Conservation (phyloP, 352 stramenopile genomes). For the Aphanomyces astaci region DNA sequence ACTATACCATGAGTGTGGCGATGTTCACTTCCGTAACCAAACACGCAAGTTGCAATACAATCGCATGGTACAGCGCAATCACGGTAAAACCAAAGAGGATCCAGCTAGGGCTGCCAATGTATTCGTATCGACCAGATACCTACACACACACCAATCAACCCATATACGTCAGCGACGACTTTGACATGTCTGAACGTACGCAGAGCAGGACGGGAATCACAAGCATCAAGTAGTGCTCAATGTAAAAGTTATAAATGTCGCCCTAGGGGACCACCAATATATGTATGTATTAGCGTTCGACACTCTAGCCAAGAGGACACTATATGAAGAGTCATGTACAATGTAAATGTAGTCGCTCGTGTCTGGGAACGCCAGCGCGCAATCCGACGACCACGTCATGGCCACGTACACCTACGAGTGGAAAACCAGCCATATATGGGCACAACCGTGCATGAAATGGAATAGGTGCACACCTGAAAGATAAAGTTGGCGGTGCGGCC, state of each 20-base stretch:
- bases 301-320: too few relatives aligned
- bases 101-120: slow-evolving; percentile 23
- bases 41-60: slow-evolving; percentile 8
- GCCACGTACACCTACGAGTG: slow-evolving; percentile 18
- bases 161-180: too few relatives aligned
- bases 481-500: slow-evolving; percentile 14
- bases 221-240: slow-evolving; percentile 21
- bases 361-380: slow-evolving; percentile 15
- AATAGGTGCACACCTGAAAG: slow-evolving; percentile 4
- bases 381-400: slow-evolving; percentile 19
- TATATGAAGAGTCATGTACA: neutral
- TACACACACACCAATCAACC: slow-evolving; percentile 5
- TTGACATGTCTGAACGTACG: neutral
- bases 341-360: slow-evolving; percentile 20
- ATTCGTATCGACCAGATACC: slow-evolving; percentile 15
- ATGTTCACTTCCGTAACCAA: slow-evolving; percentile 21
- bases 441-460: too few relatives aligned
- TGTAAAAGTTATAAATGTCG: slow-evolving; percentile 20
- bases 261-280: neutral
- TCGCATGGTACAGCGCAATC: slow-evolving; percentile 21
- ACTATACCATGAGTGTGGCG: slow-evolving; percentile 21
- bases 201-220: slow-evolving; percentile 15
- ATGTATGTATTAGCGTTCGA: too few relatives aligned
- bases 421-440: too few relatives aligned
- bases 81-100: slow-evolving; percentile 23